These are phyloP conservation scores for Yamadazyma phyllophila DNA, from an alignment of 805 yeast genomes.

Conservation along the genomic window DNA sequence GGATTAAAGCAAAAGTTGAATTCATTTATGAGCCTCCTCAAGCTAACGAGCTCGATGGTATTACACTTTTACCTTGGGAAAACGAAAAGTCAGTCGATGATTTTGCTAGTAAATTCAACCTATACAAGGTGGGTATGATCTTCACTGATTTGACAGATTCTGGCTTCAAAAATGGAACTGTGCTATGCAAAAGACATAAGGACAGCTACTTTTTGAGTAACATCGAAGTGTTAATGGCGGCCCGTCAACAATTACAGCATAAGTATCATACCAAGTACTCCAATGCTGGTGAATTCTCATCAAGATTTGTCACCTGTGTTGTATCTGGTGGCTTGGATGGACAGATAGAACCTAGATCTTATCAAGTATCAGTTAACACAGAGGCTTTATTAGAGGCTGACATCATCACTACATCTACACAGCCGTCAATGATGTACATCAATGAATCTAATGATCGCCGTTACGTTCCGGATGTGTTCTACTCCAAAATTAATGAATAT, in stretches of 20 bases:
- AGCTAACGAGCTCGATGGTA: constrained; percentile 79
- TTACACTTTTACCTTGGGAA: constrained; percentile 58
- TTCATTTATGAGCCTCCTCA: constrained; percentile 95
- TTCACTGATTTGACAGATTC: constrained; percentile 90
- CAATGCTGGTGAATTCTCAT: constrained; percentile 64
- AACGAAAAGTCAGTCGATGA: constrained; percentile 52
- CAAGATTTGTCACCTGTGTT: constrained; percentile 92
- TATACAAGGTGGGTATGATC: constrained; percentile 74
- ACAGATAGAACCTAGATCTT: constrained; percentile 86
- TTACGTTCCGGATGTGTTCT: constrained; percentile 93
- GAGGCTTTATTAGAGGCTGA: constrained; percentile 88
- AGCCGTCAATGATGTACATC: constrained; percentile 82
- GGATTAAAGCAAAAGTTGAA: constrained; percentile 90
- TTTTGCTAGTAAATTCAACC: constrained; percentile 58
- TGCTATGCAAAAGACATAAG: constrained; percentile 87
- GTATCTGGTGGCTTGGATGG: constrained; percentile 85
- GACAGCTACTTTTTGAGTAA: constrained; percentile 88
- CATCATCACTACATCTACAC: constrained; percentile 81
- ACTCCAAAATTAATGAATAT: constrained; percentile 82
- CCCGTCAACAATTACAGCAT: constrained; percentile 64
- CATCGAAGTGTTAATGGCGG: constrained; percentile 82
- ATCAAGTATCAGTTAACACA: constrained; percentile 85
- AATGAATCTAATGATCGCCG: constrained; percentile 69
- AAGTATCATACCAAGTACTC: constrained; percentile 67
- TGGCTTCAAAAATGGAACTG: constrained; percentile 84